Evolutionary conservation across 2,329 filamentous ascomycete genomes (phyloP).

Genomic region (Penicillium sp.): DNA sequence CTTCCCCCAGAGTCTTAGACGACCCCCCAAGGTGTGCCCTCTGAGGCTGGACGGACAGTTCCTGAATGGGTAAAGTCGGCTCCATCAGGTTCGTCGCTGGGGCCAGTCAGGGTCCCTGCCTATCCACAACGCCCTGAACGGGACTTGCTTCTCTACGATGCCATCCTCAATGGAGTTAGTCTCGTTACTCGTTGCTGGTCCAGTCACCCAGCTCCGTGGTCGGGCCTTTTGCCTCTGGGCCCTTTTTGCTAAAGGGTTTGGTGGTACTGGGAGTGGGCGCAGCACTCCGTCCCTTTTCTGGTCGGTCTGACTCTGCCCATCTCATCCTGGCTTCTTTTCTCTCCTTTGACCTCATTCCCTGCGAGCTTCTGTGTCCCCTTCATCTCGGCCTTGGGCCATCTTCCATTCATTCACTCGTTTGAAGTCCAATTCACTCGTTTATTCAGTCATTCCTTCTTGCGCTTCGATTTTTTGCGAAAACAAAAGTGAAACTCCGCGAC

Average conservation of each 20-base stretch:
- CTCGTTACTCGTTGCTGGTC: constrained; percentile 6
- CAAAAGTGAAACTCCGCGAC: constrained; percentile 2
- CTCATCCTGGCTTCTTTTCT: constrained; percentile 13
- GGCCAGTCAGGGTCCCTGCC: constrained; percentile 15
- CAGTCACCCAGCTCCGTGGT: constrained; percentile 2
- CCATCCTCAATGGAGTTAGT: constrained; percentile 15
- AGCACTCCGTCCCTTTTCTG: constrained; percentile 20
- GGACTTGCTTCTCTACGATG: not conserved
- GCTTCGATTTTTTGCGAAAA: not conserved
- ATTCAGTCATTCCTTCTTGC: constrained; percentile 19
- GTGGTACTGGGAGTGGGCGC: not conserved
- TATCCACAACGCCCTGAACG: not conserved
- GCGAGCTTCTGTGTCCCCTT: constrained; percentile 28
- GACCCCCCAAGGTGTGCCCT: not conserved
- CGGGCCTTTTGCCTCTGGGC: not conserved
- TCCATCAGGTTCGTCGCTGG: not conserved
- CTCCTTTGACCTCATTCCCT: constrained; percentile 25
- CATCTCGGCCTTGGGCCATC: constrained; percentile 24
- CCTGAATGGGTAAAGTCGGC: constrained; percentile 1
- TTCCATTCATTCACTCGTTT: constrained; percentile 24
- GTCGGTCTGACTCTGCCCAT: constrained; percentile 8
- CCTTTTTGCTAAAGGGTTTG: not conserved
- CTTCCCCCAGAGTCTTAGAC: not conserved
- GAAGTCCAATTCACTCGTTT: constrained; percentile 17
- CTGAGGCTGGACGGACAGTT: constrained; percentile 3